Conservation (phyloP, 768 basidiomycete species). For the Lactifluus pinguis region DNA sequence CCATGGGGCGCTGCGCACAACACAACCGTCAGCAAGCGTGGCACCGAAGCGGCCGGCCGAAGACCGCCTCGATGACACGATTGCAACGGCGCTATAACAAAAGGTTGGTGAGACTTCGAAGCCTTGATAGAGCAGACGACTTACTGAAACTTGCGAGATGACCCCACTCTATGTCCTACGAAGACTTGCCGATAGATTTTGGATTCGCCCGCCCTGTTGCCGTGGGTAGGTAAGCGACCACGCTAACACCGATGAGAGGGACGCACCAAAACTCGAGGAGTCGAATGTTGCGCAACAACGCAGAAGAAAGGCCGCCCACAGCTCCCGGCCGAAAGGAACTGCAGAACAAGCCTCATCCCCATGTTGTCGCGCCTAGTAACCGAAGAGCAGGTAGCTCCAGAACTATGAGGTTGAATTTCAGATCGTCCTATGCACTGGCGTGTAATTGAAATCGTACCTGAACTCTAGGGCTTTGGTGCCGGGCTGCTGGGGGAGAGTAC, state of each 20-base stretch:
- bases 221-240: neutral
- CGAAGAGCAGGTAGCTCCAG: neutral
- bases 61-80: neutral
- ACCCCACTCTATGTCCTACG: neutral
- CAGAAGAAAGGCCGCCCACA: slow-evolving; percentile 6
- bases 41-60: slow-evolving; percentile 5
- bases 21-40: slow-evolving; percentile 1
- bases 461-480: neutral
- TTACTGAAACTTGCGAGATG: slow-evolving; percentile 6
- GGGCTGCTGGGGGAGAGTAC: neutral
- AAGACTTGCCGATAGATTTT: neutral
- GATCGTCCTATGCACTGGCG: neutral
- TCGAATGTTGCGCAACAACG: slow-evolving; percentile 1
- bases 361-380: neutral
- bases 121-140: neutral
- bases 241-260: no score
- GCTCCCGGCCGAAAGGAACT: slow-evolving; percentile 14
- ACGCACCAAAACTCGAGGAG: neutral
- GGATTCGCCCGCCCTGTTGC: neutral
- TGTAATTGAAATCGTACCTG: neutral
- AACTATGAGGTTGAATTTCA: neutral
- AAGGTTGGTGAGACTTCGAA: neutral
- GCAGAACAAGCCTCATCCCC: neutral
- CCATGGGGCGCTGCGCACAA: neutral
- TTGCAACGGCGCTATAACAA: slow-evolving; percentile 1